These are phyloP conservation scores for Acrocalymma vagum DNA, from an alignment of 2,329 filamentous ascomycete species.

Conservation along the genomic window DNA sequence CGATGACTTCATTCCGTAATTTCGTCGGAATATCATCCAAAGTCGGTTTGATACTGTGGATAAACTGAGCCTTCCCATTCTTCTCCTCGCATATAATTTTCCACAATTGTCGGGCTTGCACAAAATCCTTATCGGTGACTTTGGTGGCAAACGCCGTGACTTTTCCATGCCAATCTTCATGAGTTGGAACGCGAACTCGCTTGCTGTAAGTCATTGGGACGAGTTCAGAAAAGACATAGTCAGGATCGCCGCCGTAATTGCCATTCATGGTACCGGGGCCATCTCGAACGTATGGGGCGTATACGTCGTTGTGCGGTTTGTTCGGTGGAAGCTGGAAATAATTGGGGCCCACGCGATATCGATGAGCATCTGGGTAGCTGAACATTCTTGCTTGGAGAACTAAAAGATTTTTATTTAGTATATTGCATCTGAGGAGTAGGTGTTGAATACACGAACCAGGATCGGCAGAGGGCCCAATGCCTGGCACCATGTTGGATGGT, in stretches of 20 bases:
- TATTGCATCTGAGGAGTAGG: constrained; percentile 2
- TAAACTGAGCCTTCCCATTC: too few relatives aligned
- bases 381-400: constrained; percentile 69
- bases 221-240: constrained; percentile 47
- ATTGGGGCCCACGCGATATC: constrained; percentile 57
- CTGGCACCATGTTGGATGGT: constrained; percentile 70
- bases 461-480: constrained; percentile 69
- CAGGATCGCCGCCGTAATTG: constrained; percentile 57
- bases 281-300: constrained; percentile 33
- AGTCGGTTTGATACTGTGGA: too few relatives aligned
- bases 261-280: constrained; percentile 37
- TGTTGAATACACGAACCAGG: not conserved
- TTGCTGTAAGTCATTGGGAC: too few relatives aligned
- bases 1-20: too few relatives aligned
- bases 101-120: too few relatives aligned
- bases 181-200: too few relatives aligned
- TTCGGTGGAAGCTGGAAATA: constrained; percentile 56
- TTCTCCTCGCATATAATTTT: too few relatives aligned
- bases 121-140: too few relatives aligned
- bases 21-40: too few relatives aligned
- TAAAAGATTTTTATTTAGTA: constrained; percentile 37
- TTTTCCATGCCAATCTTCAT: too few relatives aligned
- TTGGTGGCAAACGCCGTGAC: too few relatives aligned
- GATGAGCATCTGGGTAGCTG: constrained; percentile 67
- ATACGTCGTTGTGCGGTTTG: constrained; percentile 27